A percentile compares a stretch with the other conserved stretches of the same genome.
Conservation (phyloP, 441 rosid species). For the Erysimum cheiri region DNA sequence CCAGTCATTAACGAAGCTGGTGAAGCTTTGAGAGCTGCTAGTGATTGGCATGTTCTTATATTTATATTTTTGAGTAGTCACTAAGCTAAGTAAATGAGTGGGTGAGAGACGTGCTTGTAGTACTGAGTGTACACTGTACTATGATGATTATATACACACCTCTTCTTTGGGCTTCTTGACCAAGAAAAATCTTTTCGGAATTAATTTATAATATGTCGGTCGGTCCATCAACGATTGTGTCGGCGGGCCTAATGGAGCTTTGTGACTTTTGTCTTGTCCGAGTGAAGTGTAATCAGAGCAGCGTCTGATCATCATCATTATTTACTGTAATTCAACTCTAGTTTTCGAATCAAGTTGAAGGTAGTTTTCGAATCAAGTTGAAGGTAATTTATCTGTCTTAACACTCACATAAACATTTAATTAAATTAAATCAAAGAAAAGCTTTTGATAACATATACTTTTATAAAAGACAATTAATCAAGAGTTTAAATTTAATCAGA, state of each 20-base stretch:
- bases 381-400: no score
- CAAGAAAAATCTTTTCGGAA: slow-evolving; percentile 17
- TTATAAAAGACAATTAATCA: no score
- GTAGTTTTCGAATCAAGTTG: no score
- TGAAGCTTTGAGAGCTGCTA: slow-evolving; percentile 34
- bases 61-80: slow-evolving; percentile 10
- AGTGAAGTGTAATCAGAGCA: slow-evolving; percentile 19
- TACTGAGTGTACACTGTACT: neutral
- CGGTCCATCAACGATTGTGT: slow-evolving; percentile 8
- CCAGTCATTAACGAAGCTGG: slow-evolving; percentile 43
- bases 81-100: neutral
- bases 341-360: slow-evolving; percentile 10
- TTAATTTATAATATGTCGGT: slow-evolving; percentile 37
- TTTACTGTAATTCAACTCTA: neutral
- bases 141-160: slow-evolving; percentile 8
- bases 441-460: no score
- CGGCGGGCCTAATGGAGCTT: slow-evolving; percentile 33
- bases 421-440: no score
- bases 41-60: slow-evolving; percentile 30
- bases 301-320: slow-evolving; percentile 9
- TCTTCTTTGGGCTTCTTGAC: slow-evolving; percentile 14
- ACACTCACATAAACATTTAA: no score
- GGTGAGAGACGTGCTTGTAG: slow-evolving; percentile 1
- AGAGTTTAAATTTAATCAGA: no score
- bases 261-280: slow-evolving; percentile 30